Evolutionary conservation across 1,139 yeast genomes (phyloP).

Genomic region (Blastobotrys capitulatus): DNA sequence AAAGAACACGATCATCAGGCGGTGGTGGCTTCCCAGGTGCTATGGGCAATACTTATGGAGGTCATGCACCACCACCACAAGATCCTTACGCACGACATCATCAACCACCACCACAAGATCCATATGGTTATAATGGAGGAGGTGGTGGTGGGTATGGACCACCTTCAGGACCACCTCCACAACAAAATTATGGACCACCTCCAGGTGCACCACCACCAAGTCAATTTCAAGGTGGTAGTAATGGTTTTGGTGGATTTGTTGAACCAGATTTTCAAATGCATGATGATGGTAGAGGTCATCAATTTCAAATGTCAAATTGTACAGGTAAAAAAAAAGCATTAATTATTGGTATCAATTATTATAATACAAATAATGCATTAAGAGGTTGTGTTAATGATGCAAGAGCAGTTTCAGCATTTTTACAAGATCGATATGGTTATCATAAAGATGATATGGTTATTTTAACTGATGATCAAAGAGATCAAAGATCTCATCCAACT

Average conservation of each 20-base stretch:
- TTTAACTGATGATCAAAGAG: slow-evolving; percentile 68
- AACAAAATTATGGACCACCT: slow-evolving; percentile 21
- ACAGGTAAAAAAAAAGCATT: slow-evolving; percentile 75
- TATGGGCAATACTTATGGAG: slow-evolving; percentile 23
- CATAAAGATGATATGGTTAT: slow-evolving; percentile 74
- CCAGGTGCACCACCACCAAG: slow-evolving; percentile 15
- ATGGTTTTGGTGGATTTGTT: slow-evolving; percentile 18
- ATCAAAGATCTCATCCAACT: slow-evolving; percentile 65
- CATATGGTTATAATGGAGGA: slow-evolving; percentile 6
- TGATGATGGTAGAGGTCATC: slow-evolving; percentile 33
- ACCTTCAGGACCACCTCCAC: slow-evolving; percentile 25
- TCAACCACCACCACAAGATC: background rate
- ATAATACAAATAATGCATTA: slow-evolving; percentile 63
- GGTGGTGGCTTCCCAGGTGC: slow-evolving; percentile 28
- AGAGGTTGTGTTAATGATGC: slow-evolving; percentile 78
- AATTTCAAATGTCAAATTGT: slow-evolving; percentile 70
- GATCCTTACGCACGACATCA: slow-evolving; percentile 18
- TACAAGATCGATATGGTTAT: slow-evolving; percentile 57
- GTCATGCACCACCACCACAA: slow-evolving; percentile 23
- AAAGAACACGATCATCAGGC: background rate
- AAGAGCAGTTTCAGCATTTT: slow-evolving; percentile 33
- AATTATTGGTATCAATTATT: slow-evolving; percentile 80
- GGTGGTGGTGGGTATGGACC: slow-evolving; percentile 10
- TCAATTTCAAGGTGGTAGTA: slow-evolving; percentile 7
- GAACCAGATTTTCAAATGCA: slow-evolving; percentile 36